phyloP scores from a whole-genome alignment of 164 flowering plant species.

The Kingdonia uniflora region DNA sequence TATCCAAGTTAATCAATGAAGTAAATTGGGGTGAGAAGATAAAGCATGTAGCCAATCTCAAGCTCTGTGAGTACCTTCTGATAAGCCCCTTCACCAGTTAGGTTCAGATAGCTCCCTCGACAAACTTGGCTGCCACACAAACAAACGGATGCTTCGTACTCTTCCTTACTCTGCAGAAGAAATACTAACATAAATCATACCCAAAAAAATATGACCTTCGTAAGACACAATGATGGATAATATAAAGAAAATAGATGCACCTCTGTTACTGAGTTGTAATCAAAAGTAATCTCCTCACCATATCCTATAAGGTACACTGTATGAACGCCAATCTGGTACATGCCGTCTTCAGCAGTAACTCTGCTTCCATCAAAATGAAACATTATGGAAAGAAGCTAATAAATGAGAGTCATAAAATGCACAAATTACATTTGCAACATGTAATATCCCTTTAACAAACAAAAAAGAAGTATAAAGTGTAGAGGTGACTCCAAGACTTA shows the following conservation, averaged over 20 bases:
- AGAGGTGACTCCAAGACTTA: conserved; percentile 20
- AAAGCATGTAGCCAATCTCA: neutral
- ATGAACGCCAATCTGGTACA: conserved; percentile 96
- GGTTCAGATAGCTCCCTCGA: conserved; percentile 94
- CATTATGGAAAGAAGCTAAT: neutral
- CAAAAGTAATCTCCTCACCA: conserved; percentile 98
- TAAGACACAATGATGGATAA: neutral
- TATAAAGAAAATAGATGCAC: conserved; percentile 26
- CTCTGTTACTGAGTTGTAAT: conserved; percentile 99
- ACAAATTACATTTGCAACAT: too few relatives aligned
- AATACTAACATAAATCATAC: conserved; percentile 1
- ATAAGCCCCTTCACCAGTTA: conserved; percentile 94
- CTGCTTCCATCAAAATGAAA: conserved; percentile 26
- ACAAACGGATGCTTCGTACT: conserved; percentile 96
- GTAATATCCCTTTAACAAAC: neutral
- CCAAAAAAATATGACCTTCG: neutral
- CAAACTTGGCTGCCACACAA: conserved; percentile 97
- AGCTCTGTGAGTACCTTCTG: conserved; percentile 46
- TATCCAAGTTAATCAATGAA: neutral
- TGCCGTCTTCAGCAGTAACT: conserved; percentile 97
- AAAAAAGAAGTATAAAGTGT: conserved; percentile 2
- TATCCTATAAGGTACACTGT: conserved; percentile 57
- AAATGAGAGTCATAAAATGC: too few relatives aligned
- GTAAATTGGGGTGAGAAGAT: neutral
- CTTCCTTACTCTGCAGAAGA: conserved; percentile 83